These are phyloP conservation scores for Phycomyces blakesleeanus DNA, from an alignment of 192 early-diverging fungal genomes.

Conservation along the genomic window DNA sequence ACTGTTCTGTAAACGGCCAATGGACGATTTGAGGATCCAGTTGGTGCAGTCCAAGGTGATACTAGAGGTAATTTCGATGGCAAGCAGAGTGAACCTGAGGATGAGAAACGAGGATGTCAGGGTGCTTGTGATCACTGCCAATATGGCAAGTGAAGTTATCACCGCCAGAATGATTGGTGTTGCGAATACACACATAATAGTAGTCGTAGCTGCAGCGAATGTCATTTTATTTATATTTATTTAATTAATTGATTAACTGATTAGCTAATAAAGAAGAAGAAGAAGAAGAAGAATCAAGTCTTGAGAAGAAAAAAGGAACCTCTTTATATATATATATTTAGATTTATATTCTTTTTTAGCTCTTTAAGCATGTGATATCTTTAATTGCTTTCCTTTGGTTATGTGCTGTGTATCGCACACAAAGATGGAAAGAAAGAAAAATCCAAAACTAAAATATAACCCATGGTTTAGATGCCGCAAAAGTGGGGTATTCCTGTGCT, in stretches of 20 bases:
- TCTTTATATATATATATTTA: background rate
- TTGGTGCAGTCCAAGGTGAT: conserved; percentile 17
- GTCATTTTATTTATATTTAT: too few relatives aligned
- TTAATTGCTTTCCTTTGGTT: background rate
- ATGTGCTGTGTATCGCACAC: too few relatives aligned
- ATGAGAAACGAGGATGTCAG: conserved; percentile 21
- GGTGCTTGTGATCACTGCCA: conserved; percentile 17
- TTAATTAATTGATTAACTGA: too few relatives aligned
- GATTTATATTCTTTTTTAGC: too few relatives aligned
- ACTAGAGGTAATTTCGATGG: conserved; percentile 15
- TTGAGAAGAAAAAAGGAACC: too few relatives aligned
- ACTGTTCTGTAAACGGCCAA: background rate
- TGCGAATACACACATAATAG: background rate
- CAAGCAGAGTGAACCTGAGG: conserved; percentile 8
- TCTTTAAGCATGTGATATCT: too few relatives aligned
- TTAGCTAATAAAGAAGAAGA: background rate
- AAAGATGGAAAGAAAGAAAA: conserved; percentile 6
- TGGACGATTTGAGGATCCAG: conserved; percentile 8
- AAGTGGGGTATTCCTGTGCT: too few relatives aligned
- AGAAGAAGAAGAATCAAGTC: too few relatives aligned
- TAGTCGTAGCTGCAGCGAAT: conserved; percentile 4
- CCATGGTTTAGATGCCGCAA: too few relatives aligned
- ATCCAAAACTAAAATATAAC: too few relatives aligned
- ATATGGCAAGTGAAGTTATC: conserved; percentile 1
- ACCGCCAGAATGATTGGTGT: conserved; percentile 11